Percentiles rank a stretch among this genome's conserved stretches.
phyloP scores from a whole-genome alignment of 345 rosid species.

The Adansonia digitata region DNA sequence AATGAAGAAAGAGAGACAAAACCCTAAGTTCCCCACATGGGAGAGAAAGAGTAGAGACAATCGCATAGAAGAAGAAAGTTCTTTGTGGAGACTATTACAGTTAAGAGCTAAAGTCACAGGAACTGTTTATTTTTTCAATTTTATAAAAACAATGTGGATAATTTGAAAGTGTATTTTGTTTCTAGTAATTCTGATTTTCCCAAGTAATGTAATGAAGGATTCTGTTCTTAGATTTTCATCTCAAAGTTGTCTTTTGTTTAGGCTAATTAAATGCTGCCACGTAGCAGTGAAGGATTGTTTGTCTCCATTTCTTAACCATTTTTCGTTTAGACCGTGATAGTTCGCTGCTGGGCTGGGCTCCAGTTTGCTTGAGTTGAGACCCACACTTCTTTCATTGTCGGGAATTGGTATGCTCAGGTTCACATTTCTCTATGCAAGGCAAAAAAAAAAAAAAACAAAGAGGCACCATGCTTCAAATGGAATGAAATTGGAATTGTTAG shows the following conservation, averaged over 20 bases:
- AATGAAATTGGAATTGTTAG: too few relatives aligned
- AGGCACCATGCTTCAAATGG: neutral
- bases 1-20: slow-evolving; percentile 8
- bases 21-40: slow-evolving; percentile 32
- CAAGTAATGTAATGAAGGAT: neutral
- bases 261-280: neutral
- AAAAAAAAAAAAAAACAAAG: too few relatives aligned
- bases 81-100: neutral
- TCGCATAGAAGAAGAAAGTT: neutral
- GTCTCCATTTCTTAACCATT: neutral
- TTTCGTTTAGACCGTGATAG: neutral
- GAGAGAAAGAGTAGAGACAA: neutral
- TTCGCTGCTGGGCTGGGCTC: neutral
- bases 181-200: neutral
- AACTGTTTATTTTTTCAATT: too few relatives aligned
- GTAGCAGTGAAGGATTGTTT: neutral
- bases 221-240: neutral
- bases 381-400: neutral
- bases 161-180: neutral
- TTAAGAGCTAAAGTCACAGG: neutral
- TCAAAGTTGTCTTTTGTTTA: neutral
- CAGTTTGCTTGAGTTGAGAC: neutral
- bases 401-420: neutral
- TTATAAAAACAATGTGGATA: neutral
- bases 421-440: too few relatives aligned